Conservation (phyloP, 768 basidiomycete species). For the Trametes punicea region DNA sequence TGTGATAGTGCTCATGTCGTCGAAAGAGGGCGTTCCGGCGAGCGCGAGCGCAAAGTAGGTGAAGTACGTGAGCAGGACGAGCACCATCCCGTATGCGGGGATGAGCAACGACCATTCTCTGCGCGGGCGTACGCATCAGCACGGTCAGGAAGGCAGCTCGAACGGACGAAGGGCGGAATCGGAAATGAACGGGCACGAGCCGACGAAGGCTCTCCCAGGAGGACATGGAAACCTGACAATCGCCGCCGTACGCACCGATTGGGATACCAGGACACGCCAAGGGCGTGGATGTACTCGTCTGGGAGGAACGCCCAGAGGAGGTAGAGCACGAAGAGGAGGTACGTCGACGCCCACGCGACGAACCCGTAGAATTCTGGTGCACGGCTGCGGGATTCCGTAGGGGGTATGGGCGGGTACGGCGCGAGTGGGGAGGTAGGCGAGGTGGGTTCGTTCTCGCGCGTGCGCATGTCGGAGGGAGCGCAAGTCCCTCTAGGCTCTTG, state of each 20-base stretch:
- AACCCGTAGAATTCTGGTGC: constrained; percentile 91
- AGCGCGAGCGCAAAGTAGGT: constrained; percentile 75
- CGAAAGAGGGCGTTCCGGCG: constrained; percentile 64
- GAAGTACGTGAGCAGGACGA: constrained; percentile 72
- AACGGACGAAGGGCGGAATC: not conserved
- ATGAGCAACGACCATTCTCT: constrained; percentile 87
- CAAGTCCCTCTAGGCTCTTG: not conserved
- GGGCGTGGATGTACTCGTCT: constrained; percentile 58
- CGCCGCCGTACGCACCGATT: constrained; percentile 52
- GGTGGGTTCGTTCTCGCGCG: constrained; percentile 32
- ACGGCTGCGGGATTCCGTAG: constrained; percentile 53
- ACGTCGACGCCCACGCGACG: constrained; percentile 79
- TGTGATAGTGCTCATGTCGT: constrained; percentile 61
- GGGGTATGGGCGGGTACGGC: constrained; percentile 37
- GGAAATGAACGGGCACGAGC: constrained; percentile 19
- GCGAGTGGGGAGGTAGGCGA: constrained; percentile 46
- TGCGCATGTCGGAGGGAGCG: not conserved
- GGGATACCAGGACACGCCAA: constrained; percentile 86
- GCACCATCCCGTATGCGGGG: constrained; percentile 72
- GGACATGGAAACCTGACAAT: not conserved
- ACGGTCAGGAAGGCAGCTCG: not conserved
- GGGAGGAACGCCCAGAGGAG: constrained; percentile 81
- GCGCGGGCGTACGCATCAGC: not conserved
- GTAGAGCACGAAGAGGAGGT: constrained; percentile 64
- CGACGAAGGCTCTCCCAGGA: not conserved